phyloP scores from a whole-genome alignment of 495 filamentous ascomycete species.

The Aspergillus asperescens region DNA sequence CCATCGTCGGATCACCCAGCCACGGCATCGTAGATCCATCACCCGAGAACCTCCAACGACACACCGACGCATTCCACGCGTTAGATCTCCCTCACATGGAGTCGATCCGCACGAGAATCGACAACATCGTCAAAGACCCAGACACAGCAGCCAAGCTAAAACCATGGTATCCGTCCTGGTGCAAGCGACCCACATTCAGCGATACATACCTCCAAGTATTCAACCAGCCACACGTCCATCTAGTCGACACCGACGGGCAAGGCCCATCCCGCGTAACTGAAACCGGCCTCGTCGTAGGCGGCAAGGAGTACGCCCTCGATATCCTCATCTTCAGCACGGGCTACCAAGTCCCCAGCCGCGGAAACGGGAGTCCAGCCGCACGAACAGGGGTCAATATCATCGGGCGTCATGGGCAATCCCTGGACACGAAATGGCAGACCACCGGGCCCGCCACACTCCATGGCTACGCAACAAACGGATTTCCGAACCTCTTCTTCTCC shows the following conservation, averaged over 20 bases:
- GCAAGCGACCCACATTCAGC: constrained; percentile 4
- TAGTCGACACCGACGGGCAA: not conserved
- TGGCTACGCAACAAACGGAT: not conserved
- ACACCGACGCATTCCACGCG: not conserved
- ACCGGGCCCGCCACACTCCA: not conserved
- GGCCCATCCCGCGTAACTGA: not conserved
- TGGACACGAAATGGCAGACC: not conserved
- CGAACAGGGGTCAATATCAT: not conserved
- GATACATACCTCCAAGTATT: not conserved
- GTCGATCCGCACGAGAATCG: not conserved
- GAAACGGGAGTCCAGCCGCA: not conserved
- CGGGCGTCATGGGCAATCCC: not conserved
- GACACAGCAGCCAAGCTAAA: not conserved
- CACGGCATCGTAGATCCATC: not conserved
- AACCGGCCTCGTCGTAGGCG: not conserved
- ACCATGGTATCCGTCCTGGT: not conserved
- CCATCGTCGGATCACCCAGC: not conserved
- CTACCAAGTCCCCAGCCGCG: not conserved
- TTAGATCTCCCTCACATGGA: not conserved
- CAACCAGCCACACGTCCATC: not conserved
- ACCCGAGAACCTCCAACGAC: not conserved
- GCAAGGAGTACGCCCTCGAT: not conserved
- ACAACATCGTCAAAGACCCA: not conserved
- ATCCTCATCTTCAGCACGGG: constrained; percentile 1
- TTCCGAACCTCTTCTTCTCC: not conserved